These are phyloP conservation scores for Apiosordaria backusii DNA, from an alignment of 495 filamentous ascomycete species.

Conservation along the genomic window DNA sequence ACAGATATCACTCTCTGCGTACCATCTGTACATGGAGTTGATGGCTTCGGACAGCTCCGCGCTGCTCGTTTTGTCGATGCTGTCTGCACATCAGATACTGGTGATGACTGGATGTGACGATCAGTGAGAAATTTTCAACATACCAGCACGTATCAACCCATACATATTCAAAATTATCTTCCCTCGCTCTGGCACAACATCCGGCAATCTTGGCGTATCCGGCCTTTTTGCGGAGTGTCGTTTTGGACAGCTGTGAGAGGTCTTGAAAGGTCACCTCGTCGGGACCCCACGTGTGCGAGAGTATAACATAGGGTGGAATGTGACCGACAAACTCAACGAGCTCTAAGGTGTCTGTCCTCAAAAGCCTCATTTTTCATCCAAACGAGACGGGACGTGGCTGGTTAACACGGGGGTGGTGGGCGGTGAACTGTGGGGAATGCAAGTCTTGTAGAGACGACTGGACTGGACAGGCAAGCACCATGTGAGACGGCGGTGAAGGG, in stretches of 20 bases:
- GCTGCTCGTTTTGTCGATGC: slow-evolving; percentile 13
- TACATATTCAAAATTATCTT: slow-evolving; percentile 5
- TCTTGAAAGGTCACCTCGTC: slow-evolving; percentile 20
- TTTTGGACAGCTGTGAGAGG: not conserved
- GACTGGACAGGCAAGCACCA: no score
- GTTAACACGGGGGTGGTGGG: no score
- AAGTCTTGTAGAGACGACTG: no score
- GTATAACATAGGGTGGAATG: slow-evolving; percentile 14
- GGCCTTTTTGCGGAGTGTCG: slow-evolving; percentile 4
- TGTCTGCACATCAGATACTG: not conserved
- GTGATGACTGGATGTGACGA: not conserved
- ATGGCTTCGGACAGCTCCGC: slow-evolving; percentile 14
- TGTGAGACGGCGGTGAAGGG: no score
- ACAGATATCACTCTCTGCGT: slow-evolving; percentile 7
- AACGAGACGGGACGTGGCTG: not conserved
- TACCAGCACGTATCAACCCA: slow-evolving; percentile 21
- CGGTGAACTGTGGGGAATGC: no score
- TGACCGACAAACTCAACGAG: slow-evolving; percentile 4
- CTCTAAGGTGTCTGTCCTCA: slow-evolving; percentile 7
- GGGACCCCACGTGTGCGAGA: slow-evolving; percentile 21
- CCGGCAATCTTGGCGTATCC: slow-evolving; percentile 17
- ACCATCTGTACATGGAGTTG: slow-evolving; percentile 13
- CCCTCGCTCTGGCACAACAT: slow-evolving; percentile 13
- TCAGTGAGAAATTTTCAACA: not conserved
- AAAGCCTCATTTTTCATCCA: slow-evolving; percentile 3